These are phyloP conservation scores for Emericellopsis terricola DNA, from an alignment of 495 filamentous ascomycete species.

Conservation along the genomic window DNA sequence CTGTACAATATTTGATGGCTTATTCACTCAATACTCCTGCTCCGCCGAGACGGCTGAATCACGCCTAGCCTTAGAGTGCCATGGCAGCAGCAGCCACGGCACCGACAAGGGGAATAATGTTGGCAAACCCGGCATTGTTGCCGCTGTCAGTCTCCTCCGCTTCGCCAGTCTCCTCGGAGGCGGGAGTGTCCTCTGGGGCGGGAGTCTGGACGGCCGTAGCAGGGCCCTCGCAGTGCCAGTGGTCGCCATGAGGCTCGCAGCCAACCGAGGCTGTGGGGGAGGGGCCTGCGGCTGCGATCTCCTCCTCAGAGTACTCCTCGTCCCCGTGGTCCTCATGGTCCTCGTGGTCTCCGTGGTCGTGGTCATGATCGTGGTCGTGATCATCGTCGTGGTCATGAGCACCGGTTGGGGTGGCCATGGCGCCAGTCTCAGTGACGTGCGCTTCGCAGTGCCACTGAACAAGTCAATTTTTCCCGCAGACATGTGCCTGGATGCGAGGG, in stretches of 20 bases:
- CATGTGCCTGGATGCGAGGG: neutral
- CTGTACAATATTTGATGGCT: too few species aligned
- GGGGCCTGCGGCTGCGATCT: too few species aligned
- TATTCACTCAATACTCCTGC: too few species aligned
- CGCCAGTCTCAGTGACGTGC: conserved; percentile 5
- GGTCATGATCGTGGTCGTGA: conserved; percentile 5
- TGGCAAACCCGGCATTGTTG: neutral
- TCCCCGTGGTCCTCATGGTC: conserved; percentile 6
- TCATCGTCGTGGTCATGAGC: conserved; percentile 4
- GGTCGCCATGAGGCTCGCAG: conserved; percentile 18
- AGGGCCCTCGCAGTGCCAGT: conserved; percentile 21
- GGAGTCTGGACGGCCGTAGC: conserved; percentile 6
- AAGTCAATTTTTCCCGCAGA: neutral
- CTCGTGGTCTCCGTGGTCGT: conserved; percentile 6
- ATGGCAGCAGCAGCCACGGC: neutral
- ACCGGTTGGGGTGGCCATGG: conserved; percentile 4
- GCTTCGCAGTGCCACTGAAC: conserved; percentile 16
- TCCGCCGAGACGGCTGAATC: too few species aligned
- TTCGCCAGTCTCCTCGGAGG: neutral
- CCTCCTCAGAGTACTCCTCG: conserved; percentile 6
- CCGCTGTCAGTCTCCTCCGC: neutral
- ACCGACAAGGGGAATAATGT: neutral
- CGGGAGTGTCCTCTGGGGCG: too few species aligned
- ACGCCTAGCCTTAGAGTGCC: neutral
- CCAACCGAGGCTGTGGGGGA: conserved; percentile 18